Conservation (phyloP, 768 basidiomycete species). For the Phaeotremella fagi region DNA sequence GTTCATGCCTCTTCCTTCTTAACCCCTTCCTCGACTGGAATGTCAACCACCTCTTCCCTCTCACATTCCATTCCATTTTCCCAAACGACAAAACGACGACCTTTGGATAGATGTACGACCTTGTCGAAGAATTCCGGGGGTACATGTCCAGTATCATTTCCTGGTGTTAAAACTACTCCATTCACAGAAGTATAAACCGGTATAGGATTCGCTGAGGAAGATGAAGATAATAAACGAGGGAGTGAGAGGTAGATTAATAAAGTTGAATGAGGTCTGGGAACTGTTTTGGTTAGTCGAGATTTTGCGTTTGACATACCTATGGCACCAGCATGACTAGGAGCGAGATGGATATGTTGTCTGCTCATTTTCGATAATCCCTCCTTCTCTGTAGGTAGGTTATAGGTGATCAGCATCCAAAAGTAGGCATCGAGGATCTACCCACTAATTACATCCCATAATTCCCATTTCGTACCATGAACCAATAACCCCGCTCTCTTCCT, state of each 20-base stretch:
- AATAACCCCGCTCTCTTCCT: slow-evolving; percentile 56
- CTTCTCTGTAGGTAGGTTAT: slow-evolving; percentile 7
- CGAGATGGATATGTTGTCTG: slow-evolving; percentile 88
- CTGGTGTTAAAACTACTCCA: slow-evolving; percentile 81
- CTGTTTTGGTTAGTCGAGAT: slow-evolving; percentile 42
- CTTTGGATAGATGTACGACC: slow-evolving; percentile 54
- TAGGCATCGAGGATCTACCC: slow-evolving; percentile 5
- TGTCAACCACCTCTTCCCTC: background rate
- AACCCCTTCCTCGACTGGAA: too few species aligned
- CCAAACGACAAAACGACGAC: slow-evolving; percentile 18
- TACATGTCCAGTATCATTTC: slow-evolving; percentile 63
- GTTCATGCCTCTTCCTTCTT: too few species aligned
- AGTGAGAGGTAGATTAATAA: slow-evolving; percentile 79
- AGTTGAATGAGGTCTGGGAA: slow-evolving; percentile 73
- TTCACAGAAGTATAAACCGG: slow-evolving; percentile 73
- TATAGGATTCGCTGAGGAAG: slow-evolving; percentile 23
- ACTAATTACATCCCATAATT: slow-evolving; percentile 43
- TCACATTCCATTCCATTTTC: slow-evolving; percentile 24
- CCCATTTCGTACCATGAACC: slow-evolving; percentile 44
- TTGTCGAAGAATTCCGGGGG: slow-evolving; percentile 62
- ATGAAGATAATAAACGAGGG: slow-evolving; percentile 48
- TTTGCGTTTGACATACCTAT: slow-evolving; percentile 59
- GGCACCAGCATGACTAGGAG: slow-evolving; percentile 68
- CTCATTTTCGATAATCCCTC: slow-evolving; percentile 76
- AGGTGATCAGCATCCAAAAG: background rate